Percentiles rank a stretch among this genome's conserved stretches.
These are phyloP conservation scores for Mallotus repandus DNA, from an alignment of 441 rosid genomes.

Conservation along the genomic window DNA sequence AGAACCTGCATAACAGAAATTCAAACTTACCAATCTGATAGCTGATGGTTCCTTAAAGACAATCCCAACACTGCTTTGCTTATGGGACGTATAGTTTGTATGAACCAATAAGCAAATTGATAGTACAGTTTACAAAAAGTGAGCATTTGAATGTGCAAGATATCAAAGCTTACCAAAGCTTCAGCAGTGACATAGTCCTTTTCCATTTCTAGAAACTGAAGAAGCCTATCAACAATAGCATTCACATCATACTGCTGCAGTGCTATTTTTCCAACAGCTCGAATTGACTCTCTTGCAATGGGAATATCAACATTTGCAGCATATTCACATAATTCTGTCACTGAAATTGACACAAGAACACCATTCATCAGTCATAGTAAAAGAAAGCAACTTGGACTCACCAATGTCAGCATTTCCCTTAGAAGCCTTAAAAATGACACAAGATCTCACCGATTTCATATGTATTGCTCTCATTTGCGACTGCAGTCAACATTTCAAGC, in stretches of 20 bases:
- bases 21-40: slow-evolving; percentile 23
- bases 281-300: slow-evolving; percentile 92
- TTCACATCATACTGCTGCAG: slow-evolving; percentile 97
- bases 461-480: slow-evolving; percentile 94
- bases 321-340: slow-evolving; percentile 93
- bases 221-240: slow-evolving; percentile 99
- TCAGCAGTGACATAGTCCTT: slow-evolving; percentile 98
- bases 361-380: slow-evolving; percentile 21
- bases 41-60: not conserved
- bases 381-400: slow-evolving; percentile 12
- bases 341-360: slow-evolving; percentile 44
- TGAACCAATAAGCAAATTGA: not conserved
- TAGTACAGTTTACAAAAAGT: not conserved
- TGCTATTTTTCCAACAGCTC: slow-evolving; percentile 97
- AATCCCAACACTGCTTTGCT: not conserved
- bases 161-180: slow-evolving; percentile 61
- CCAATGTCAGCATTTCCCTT: slow-evolving; percentile 19
- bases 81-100: not conserved
- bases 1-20: slow-evolving; percentile 63
- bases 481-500: slow-evolving; percentile 99
- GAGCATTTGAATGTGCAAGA: not conserved
- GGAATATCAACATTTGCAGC: slow-evolving; percentile 96
- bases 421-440: slow-evolving; percentile 15
- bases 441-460: slow-evolving; percentile 82
- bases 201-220: slow-evolving; percentile 98